Evolutionary conservation across 805 yeast species (phyloP), one percentile per base, ranked within the genome.

Genomic region (Deakozyma indianensis): DNA sequence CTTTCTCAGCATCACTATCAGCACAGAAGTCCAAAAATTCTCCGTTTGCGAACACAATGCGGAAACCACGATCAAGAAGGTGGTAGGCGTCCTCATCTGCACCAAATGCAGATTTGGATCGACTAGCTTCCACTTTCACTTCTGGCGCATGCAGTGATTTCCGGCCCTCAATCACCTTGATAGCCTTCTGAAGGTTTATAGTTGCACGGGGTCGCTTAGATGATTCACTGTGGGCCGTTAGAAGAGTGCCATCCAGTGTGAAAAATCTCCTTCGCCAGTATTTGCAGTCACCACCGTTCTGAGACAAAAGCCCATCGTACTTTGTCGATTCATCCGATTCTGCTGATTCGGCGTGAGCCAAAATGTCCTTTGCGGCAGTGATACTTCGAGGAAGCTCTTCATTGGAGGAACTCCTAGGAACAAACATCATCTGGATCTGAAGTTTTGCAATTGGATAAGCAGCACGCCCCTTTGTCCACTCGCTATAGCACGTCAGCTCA

Each of bases 221-320:
- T 23, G 67, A 67, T 51, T 81, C 92, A 52, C 83, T 80, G 57
- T 80, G 84, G 0, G 95, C 95, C 45, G 78, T 69, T 52, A 88
- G 65, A 28, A 78, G 75, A 5, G 78, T 72, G 0, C 90, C 94
- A 41, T 73, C 67, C n/a, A 88, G 67, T 51, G 74, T 78, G 65
- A 80, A 86, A 63, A 63, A 84, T 47, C 96, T 70, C 51, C 82
- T 74, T 53, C 83, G 75, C 78, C 88, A 76, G 23, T 70, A 66
- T 15, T 70, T 74, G 53, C 92, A 74, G 64, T 88, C 97, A 7
- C 96, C 96, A 18, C 97, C 97, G 56, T 81, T 85, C 63, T 88
- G 97, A 54, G 77, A 76, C 64, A 90, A 65, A 55, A 67, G 79
- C 0, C 96, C 96, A 57, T 82, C 43, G 80, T 55, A 47, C 29